Evolutionary conservation across 495 filamentous ascomycete genomes (phyloP), one percentile per base, ranked within the genome.

Genomic region (Penicillium waksmanii): DNA sequence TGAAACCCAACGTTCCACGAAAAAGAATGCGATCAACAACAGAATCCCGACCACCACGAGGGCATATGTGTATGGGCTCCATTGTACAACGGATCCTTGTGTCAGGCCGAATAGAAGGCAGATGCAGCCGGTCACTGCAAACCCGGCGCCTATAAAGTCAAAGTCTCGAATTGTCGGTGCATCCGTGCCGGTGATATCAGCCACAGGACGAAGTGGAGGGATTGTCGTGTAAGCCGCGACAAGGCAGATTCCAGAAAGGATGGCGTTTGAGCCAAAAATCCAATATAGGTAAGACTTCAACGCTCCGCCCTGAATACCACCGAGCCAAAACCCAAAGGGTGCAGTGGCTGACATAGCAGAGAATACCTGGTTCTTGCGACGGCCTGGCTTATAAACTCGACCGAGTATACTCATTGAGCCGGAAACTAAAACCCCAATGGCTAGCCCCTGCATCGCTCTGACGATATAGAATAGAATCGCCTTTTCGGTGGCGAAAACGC

Each of bases 291-390:
- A 60, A 0, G 51, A 33, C 25, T 64, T 58, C 17, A 73, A 51
- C 1, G 65, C 60, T 19, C 72, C 72, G 8, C 72, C 72, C 31
- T 75, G 62, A 13, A 75, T 63, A 1, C 63, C 65, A 11, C 72
- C 72, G 0, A 75, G 60, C 49, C 61, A 73, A 53, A 71, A 75
- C 1, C 70, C 72, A 19, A 75, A 68, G 5, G 72, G 72, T 0
- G 72, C 61, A 1, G 61, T 67, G 35, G 70, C 72, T 2, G 70
- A 63, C 63, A 75, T 70, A 42, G 72, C 72, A 1, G 67, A 68
- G 40, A 75, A 75, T 1, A 73, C 72, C 19, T 61, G 64, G 55
- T 73, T 75, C 61, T 75, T 75, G 35, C 72, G 68, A 19, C 67
- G 49, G 0, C 72, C 70, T 0, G 68, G 72, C 8, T 64, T 71